Evolutionary conservation across 768 basidiomycete genomes (phyloP).

Genomic region (Goffeauzyma gilvescens): DNA sequence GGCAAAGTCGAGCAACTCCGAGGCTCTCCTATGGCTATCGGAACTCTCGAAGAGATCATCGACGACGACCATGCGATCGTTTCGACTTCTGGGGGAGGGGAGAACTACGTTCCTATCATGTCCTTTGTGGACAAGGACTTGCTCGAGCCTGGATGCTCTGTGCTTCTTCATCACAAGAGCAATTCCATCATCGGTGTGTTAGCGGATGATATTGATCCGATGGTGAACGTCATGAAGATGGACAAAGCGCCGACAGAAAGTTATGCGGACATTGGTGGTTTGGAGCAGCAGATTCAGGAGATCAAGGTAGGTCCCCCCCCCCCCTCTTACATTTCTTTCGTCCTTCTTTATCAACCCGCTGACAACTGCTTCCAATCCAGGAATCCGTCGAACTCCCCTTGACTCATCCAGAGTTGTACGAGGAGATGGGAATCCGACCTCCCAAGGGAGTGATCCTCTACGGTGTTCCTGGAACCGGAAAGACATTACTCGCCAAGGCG

Average conservation of each 20-base stretch:
- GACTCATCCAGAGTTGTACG: constrained; percentile 93
- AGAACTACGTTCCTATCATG: constrained; percentile 94
- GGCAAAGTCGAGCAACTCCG: constrained; percentile 83
- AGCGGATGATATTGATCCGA: constrained; percentile 82
- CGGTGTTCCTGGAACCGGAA: constrained; percentile 94
- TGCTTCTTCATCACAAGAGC: constrained; percentile 86
- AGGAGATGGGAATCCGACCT: constrained; percentile 99
- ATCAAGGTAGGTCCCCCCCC: constrained; percentile 53
- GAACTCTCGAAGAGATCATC: constrained; percentile 77
- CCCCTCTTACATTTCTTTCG: not conserved
- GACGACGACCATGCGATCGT: constrained; percentile 57
- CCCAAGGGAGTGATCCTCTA: constrained; percentile 98
- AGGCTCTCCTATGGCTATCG: constrained; percentile 94
- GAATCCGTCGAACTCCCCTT: constrained; percentile 96
- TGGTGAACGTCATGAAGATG: constrained; percentile 96
- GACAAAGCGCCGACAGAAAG: constrained; percentile 98
- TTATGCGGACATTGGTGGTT: constrained; percentile 93
- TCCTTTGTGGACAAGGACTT: constrained; percentile 95
- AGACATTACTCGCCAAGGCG: constrained; percentile 90
- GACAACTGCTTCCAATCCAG: constrained; percentile 37
- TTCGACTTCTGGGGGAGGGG: constrained; percentile 79
- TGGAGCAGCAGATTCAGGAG: constrained; percentile 93
- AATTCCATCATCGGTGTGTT: constrained; percentile 88
- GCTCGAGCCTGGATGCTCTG: constrained; percentile 86
- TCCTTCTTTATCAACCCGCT: not conserved